Evolutionary conservation across 164 flowering plant genomes (phyloP).

Genomic region (Vitis rotundifolia): DNA sequence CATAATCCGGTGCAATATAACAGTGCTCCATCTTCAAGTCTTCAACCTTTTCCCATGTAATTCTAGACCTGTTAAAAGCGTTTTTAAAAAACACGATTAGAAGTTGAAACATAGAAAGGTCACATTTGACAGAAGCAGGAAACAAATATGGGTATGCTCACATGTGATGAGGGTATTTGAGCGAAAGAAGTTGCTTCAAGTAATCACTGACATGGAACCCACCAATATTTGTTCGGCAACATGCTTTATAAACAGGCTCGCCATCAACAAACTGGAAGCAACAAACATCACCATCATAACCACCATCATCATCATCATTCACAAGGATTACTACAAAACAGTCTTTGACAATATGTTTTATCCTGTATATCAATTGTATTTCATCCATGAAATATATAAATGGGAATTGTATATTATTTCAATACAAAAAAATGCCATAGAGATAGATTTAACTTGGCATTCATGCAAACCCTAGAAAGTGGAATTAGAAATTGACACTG

Average conservation of each 20-base stretch:
- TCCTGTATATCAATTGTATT: no score
- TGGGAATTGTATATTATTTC: neutral
- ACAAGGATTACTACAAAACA: no score
- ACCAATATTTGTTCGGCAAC: constrained; percentile 90
- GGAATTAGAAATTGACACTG: no score
- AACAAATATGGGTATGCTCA: constrained; percentile 31
- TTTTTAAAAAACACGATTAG: constrained; percentile 8
- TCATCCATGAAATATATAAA: neutral
- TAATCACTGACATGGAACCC: constrained; percentile 94
- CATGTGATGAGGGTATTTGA: constrained; percentile 90
- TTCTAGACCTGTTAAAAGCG: constrained; percentile 48
- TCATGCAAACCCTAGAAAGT: no score
- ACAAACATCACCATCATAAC: neutral
- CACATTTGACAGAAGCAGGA: neutral
- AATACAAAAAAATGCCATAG: no score
- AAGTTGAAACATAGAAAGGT: neutral
- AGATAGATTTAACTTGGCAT: no score
- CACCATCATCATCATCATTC: no score
- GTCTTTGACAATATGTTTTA: no score
- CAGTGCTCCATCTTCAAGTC: constrained; percentile 97
- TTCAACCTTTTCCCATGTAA: constrained; percentile 98
- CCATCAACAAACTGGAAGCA: constrained; percentile 72
- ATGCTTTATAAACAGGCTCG: constrained; percentile 80
- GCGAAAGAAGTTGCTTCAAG: constrained; percentile 93
- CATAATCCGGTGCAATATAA: constrained; percentile 84